Base-by-base conservation (phyloP, 495 filamentous ascomycete genomes). In the Neurospora sp. region DNA sequence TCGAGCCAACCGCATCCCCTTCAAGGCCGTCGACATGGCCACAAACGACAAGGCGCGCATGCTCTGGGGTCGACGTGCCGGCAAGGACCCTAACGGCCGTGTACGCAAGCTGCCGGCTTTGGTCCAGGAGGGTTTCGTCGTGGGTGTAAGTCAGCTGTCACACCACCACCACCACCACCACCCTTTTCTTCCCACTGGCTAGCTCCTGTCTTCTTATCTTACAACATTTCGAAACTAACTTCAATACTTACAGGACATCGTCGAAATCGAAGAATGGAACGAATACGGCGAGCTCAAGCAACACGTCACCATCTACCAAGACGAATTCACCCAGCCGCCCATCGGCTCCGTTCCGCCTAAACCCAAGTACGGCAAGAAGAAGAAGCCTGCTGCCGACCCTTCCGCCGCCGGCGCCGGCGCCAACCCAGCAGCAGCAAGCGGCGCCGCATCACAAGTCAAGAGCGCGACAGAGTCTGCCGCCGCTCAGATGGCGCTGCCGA, bases 191-290 rank as follows among this genome's bases (percentile, higher is more conserved):
- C 46, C 44, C 31, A 31, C 31, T 31, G 31, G 31, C 31, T 31
- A 73, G 14, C 8, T 16, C 23, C 10, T 9, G 16, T 42, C 40
- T 27, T 70, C 7, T 39, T n/a, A 46, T 23, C 1, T 23, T 8
- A 18, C 20, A 46, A 46, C 40, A 42, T 12, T 6, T 12, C 16
- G 31, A 37, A 71, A 31, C 31, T 31, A 31, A 31, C 31, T 31
- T 31, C 31, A 31, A 31, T 31, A 31, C 31, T 31, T 31, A 31
- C 31, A 31, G 94, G 96, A 98, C 79, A 85, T 97, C 35, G 93
- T 97, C 73, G 88, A 98, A 79, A 88, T 97, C 72, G 96, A 99
- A 84, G 96, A 98, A 79, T 98, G 96, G 96, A 99, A 99, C 83
- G 96, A 99, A 78, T 97, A 95, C 79, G 95, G 92, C 78, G 96